Evolutionary conservation across 306 rosid species (phyloP).

Genomic region (Rubus parviflorus): DNA sequence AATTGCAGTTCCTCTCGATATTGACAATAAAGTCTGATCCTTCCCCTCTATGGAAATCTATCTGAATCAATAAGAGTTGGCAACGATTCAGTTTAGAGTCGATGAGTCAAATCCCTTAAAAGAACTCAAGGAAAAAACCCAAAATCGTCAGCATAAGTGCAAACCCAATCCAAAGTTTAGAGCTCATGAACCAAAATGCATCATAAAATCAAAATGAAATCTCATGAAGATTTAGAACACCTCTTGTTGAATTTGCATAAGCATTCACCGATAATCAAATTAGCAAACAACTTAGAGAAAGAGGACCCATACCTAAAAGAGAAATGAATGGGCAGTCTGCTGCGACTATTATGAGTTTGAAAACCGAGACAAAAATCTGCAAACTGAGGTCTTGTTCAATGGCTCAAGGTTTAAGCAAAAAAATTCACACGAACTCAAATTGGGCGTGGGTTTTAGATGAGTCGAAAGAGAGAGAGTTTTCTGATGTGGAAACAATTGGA

Average conservation of each 20-base stretch:
- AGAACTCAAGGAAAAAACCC: not conserved
- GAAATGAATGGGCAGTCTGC: not conserved
- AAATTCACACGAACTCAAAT: not conserved
- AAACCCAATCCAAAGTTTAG: not conserved
- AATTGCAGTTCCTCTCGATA: too few species aligned
- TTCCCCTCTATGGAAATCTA: not conserved
- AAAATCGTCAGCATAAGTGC: not conserved
- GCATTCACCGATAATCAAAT: not conserved
- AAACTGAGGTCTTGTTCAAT: not conserved
- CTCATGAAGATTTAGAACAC: not conserved
- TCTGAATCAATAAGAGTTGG: not conserved
- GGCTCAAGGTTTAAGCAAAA: not conserved
- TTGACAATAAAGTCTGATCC: not conserved
- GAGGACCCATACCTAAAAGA: not conserved
- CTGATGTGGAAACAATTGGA: not conserved
- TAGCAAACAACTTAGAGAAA: not conserved
- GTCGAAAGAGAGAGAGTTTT: too few species aligned
- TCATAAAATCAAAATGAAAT: not conserved
- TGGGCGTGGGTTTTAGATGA: not conserved
- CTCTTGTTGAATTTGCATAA: not conserved
- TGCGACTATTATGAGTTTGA: not conserved
- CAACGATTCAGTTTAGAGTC: not conserved
- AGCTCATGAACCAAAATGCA: not conserved
- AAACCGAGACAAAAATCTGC: not conserved
- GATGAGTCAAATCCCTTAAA: not conserved